Base-by-base conservation (phyloP, 768 basidiomycete species). In the Auricularia cornea region DNA sequence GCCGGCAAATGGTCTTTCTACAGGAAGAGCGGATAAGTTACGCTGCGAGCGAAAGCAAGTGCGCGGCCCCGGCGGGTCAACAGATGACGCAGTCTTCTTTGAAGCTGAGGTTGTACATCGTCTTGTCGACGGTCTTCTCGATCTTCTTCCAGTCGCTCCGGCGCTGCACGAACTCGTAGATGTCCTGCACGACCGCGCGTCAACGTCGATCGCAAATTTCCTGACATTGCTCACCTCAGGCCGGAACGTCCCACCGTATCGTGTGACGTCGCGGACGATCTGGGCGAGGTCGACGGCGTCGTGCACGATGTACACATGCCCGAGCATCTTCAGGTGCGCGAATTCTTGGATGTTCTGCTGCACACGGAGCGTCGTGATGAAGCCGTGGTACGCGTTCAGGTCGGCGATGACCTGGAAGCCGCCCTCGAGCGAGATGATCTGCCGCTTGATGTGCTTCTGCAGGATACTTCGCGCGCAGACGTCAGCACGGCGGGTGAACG, bases 71-170 rank as follows among this genome's bases (percentile, higher is more conserved):
- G n/a, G n/a, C n/a, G n/a, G n/a, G 12, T 70, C 64, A 81, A 65
- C 71, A 72, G 51, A 86, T 69, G 30, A 84, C 70, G 78, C 94
- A 97, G 71, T 97, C 94, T 72, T 97, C 94, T 70, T 91, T 94
- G 70, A 96, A 92, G 72, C 89, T 91, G 60, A 94, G 74, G 74
- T 90, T 93, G 75, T 94, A 94, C 92, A 94, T 94, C 59, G 92
- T 86, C 78, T 93, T 92, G 77, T 94, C 92, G 59, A 98, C 97
- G 30, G 84, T 87, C 75, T 93, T 96, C 73, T 98, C 95, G 64
- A 98, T 98, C 78, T 92, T 95, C 78, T 97, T 96, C 96, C 96
- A 98, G 73, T 99, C 96, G 6, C 92, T 90, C 35, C 95, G 82
- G 26, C 95, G 80, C 71, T 94, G 92, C 69, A 98, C 91, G 69